Evolutionary conservation across 305 asterid species (phyloP).

Genomic region (Fraxinus albicans): DNA sequence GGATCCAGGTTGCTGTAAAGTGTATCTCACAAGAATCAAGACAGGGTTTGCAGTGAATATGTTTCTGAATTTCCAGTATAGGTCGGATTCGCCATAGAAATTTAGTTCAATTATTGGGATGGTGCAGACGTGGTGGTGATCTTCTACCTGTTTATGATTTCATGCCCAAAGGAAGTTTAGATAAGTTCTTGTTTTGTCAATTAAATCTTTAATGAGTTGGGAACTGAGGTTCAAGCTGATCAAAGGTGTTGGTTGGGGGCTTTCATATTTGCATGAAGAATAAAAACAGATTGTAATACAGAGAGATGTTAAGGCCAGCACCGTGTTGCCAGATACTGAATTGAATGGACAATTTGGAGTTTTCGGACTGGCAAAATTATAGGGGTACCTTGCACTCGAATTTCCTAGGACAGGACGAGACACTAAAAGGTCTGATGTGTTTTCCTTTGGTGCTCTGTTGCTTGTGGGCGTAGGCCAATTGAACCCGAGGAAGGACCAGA

Average conservation of each 20-base stretch:
- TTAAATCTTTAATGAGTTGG: conserved; percentile 35
- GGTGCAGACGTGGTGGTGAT: conserved; percentile 51
- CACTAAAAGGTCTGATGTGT: conserved; percentile 47
- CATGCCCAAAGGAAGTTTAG: conserved; percentile 54
- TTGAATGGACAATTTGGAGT: conserved; percentile 50
- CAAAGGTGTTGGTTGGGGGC: conserved; percentile 45
- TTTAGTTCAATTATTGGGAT: conserved; percentile 45
- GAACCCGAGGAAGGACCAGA: conserved; percentile 32
- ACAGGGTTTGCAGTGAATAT: conserved; percentile 47
- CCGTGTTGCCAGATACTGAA: conserved; percentile 45
- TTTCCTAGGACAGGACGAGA: conserved; percentile 47
- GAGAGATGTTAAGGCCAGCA: conserved; percentile 51
- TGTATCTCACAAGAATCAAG: conserved; percentile 47
- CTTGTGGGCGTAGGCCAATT: conserved; percentile 54
- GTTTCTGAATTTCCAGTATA: conserved; percentile 47
- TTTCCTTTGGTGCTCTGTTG: conserved; percentile 44
- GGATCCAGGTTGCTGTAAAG: conserved; percentile 43
- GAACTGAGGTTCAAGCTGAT: conserved; percentile 41
- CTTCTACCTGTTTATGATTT: conserved; percentile 44
- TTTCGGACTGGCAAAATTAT: conserved; percentile 49
- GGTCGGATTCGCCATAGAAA: conserved; percentile 54
- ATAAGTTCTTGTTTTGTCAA: conserved; percentile 34
- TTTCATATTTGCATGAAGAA: conserved; percentile 49
- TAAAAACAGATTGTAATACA: conserved; percentile 49
- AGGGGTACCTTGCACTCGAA: conserved; percentile 55